Evolutionary conservation across 2,329 filamentous ascomycete species (phyloP).

Genomic region (Botrytis paeoniae): DNA sequence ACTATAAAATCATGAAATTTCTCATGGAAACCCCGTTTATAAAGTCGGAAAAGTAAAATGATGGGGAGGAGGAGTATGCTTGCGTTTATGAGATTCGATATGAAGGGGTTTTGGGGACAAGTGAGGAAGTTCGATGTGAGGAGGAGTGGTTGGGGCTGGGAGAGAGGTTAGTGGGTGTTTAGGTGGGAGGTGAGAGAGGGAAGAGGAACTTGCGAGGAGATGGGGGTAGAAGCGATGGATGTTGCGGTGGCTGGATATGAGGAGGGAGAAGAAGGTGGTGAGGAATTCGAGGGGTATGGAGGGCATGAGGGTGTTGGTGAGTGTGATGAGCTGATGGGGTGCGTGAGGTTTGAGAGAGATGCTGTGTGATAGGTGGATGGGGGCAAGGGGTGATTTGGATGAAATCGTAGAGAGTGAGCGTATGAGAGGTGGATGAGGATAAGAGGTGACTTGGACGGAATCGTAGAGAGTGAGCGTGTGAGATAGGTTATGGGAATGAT

Average conservation of each 20-base stretch:
- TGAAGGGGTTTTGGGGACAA: not conserved
- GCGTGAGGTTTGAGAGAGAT: not conserved
- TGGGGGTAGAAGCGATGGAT: not conserved
- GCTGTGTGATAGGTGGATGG: not conserved
- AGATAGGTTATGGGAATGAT: not conserved
- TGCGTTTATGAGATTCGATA: not conserved
- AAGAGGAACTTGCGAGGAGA: not conserved
- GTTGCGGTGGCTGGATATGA: not conserved
- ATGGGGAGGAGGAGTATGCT: not conserved
- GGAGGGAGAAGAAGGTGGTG: not conserved
- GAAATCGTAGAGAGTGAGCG: not conserved
- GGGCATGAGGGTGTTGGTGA: not conserved
- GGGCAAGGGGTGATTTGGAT: not conserved
- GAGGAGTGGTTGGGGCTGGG: not conserved
- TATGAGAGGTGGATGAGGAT: not conserved
- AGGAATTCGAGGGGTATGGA: not conserved
- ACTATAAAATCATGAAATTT: not conserved
- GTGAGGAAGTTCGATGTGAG: not conserved
- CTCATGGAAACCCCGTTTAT: not conserved
- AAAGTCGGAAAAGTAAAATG: not conserved
- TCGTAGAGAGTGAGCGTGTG: not conserved
- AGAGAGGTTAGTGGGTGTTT: not conserved
- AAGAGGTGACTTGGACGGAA: not conserved
- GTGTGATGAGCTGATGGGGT: not conserved
- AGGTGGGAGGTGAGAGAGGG: not conserved